Conservation (phyloP, 805 yeast species). For the Lachancea mirantina region DNA sequence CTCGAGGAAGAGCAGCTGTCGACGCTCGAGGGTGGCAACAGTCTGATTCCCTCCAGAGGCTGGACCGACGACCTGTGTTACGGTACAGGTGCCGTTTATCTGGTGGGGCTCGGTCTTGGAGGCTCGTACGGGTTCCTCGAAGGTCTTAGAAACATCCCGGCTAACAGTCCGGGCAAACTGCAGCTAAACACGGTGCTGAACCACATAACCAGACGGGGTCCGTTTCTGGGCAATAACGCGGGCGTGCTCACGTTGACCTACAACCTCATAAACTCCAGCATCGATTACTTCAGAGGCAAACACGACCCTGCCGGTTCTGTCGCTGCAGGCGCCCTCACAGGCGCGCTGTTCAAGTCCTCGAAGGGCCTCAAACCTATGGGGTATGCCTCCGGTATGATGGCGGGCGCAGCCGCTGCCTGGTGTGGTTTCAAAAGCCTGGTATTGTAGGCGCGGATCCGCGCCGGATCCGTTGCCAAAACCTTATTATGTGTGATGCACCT, state of each 20-base stretch:
- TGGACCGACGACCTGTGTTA: constrained; percentile 97
- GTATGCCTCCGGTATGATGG: constrained; percentile 73
- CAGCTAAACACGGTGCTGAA: constrained; percentile 85
- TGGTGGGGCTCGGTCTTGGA: constrained; percentile 80
- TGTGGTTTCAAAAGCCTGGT: constrained; percentile 58
- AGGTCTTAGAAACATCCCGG: constrained; percentile 73
- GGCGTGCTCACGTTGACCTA: constrained; percentile 90
- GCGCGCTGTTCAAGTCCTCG: constrained; percentile 83
- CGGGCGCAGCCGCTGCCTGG: constrained; percentile 92
- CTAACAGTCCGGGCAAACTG: constrained; percentile 68
- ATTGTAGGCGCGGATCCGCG: too few relatives aligned
- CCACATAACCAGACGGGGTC: constrained; percentile 92
- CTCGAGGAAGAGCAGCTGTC: constrained; percentile 76
- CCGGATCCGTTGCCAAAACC: too few relatives aligned
- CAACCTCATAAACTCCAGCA: constrained; percentile 71
- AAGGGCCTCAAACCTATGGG: constrained; percentile 86
- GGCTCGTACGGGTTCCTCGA: constrained; percentile 85
- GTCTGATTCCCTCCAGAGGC: constrained; percentile 90
- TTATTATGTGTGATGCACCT: constrained; percentile 15
- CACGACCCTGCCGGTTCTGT: constrained; percentile 83
- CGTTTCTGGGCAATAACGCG: constrained; percentile 88
- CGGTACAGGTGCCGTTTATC: constrained; percentile 93
- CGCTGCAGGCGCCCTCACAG: constrained; percentile 85
- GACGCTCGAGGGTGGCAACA: constrained; percentile 79
- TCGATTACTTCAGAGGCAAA: constrained; percentile 77